Evolutionary conservation across 2,329 filamentous ascomycete genomes (phyloP).

Genomic region (Penicillium fuscoglaucum): DNA sequence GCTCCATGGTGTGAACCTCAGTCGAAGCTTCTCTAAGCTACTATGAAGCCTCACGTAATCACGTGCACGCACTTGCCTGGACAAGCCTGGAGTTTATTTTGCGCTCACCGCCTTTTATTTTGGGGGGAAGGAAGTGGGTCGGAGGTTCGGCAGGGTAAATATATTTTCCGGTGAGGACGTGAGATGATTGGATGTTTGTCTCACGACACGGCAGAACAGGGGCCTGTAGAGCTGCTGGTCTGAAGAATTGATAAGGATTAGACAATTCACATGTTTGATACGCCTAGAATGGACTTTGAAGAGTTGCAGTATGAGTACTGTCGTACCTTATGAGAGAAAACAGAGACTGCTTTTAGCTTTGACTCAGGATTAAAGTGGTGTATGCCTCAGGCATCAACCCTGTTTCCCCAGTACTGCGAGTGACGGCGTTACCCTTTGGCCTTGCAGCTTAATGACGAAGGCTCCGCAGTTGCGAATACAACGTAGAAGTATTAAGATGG

Average conservation of each 20-base stretch:
- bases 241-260: conserved; percentile 17
- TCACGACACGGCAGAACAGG: conserved; percentile 8
- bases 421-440: conserved; percentile 19
- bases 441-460: conserved; percentile 18
- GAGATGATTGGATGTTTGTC: conserved; percentile 9
- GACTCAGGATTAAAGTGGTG: conserved; percentile 2
- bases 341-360: conserved; percentile 2
- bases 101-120: conserved; percentile 14
- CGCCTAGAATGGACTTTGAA: conserved; percentile 7
- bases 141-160: neutral
- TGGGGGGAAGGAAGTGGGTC: neutral
- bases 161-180: conserved; percentile 5
- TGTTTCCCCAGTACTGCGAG: conserved; percentile 16
- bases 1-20: conserved; percentile 36
- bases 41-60: conserved; percentile 9
- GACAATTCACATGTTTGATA: conserved; percentile 13
- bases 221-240: conserved; percentile 9
- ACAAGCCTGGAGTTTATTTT: neutral
- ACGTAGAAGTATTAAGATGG: conserved; percentile 13
- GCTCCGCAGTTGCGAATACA: conserved; percentile 19
- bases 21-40: conserved; percentile 10
- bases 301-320: conserved; percentile 11
- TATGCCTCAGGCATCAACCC: conserved; percentile 22
- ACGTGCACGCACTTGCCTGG: conserved; percentile 9
- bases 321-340: conserved; percentile 13